Evolutionary conservation across 2,329 filamentous ascomycete species (phyloP), one percentile per base, ranked within the genome.

Genomic region (Dothistroma septosporum): DNA sequence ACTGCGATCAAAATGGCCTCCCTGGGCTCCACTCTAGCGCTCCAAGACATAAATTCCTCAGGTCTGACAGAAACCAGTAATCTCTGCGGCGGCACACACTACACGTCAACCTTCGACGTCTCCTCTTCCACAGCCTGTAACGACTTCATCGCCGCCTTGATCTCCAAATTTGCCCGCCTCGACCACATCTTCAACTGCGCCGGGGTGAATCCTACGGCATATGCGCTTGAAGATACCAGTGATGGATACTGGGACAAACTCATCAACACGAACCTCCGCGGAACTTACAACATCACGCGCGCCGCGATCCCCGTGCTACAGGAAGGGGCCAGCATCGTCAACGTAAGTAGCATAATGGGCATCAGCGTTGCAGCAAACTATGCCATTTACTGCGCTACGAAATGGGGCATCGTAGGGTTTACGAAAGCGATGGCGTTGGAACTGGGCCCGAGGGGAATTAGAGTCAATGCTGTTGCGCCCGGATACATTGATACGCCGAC

Each of bases 401-500:
- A 80, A 63, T 78, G 76, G 61, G 78, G 72, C 1, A 63, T 80
- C 4, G 69, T 80, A 6, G 78, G 77, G 1, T 70, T 80, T 55
- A 79, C 78, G 12, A 78, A 78, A 80, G 52, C 71, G 57, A 69
- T 79, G 78, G 75, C 74, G 6, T 66, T 75, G 55, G 75, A 77
- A 63, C 70, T 76, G 63, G 76, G 72, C 0, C 68, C 71, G 3
- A 70, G 72, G 48, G 73, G 74, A 4, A 73, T 77, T 28, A 66
- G 76, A 33, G 73, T 76, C 37, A 78, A 78, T 63, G 75, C 72
- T 19, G 63, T 78, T 2, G 74, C 73, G 46, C 76, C 76, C 1
- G 76, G 76, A 4, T 77, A 78, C 50, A 80, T 79, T 53, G 73
- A 79, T 62, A 81, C 79, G 55, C 78, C 78, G 16, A 76, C 76